Evolutionary conservation across 2,329 filamentous ascomycete genomes (phyloP).

Genomic region (Botryotinia convoluta): DNA sequence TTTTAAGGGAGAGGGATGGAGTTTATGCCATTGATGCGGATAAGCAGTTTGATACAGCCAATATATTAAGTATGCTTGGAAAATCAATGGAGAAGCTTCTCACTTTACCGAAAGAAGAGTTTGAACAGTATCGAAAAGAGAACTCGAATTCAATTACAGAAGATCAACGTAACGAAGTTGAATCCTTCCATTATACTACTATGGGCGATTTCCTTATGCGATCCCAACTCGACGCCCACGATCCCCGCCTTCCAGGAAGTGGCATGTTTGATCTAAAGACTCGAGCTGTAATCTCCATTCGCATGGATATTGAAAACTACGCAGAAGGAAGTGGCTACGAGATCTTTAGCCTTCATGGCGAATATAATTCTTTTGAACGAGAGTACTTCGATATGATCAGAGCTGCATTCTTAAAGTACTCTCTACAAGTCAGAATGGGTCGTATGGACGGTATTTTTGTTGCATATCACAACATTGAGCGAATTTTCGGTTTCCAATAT

Average conservation of each 20-base stretch:
- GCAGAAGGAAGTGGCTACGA: conserved; percentile 82
- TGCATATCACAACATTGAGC: conserved; percentile 89
- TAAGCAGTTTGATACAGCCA: conserved; percentile 83
- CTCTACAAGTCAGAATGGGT: conserved; percentile 92
- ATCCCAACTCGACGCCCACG: conserved; percentile 89
- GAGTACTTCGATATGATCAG: conserved; percentile 98
- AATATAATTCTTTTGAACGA: conserved; percentile 88
- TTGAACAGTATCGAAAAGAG: conserved; percentile 75
- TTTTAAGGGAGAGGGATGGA: conserved; percentile 78
- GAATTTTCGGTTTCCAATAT: conserved; percentile 98
- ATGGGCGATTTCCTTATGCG: conserved; percentile 89
- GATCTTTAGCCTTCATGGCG: conserved; percentile 70
- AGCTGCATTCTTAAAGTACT: conserved; percentile 93
- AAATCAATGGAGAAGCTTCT: conserved; percentile 96
- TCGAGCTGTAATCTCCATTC: conserved; percentile 83
- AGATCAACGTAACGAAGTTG: conserved; percentile 67
- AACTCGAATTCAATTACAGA: conserved; percentile 67
- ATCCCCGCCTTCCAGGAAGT: conserved; percentile 79
- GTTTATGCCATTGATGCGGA: conserved; percentile 94
- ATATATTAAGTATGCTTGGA: conserved; percentile 85
- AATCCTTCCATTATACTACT: conserved; percentile 84
- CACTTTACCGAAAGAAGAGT: conserved; percentile 77
- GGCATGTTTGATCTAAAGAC: conserved; percentile 98
- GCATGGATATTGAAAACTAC: conserved; percentile 76
- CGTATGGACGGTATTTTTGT: conserved; percentile 99